Conservation (phyloP, 2,329 filamentous ascomycete species). For the Lecanosticta acicola region DNA sequence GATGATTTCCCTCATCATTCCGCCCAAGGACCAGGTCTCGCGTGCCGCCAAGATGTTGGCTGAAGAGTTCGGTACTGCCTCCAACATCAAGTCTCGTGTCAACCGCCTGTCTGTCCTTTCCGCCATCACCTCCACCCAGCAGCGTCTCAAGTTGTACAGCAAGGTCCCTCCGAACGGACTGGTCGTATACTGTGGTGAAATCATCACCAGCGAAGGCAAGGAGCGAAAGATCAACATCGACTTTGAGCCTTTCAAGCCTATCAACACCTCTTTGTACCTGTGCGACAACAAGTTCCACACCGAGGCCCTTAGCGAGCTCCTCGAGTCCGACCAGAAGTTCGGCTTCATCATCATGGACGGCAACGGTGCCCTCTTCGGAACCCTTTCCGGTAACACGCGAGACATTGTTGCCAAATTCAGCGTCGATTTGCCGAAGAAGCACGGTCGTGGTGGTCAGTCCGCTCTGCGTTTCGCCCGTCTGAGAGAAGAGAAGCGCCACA, state of each 20-base stretch:
- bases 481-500: conserved; percentile 98
- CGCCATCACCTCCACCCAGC: conserved; percentile 97
- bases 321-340: conserved; percentile 98
- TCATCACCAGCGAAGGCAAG: conserved; percentile 96
- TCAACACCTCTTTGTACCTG: conserved; percentile 98
- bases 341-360: conserved; percentile 99
- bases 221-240: conserved; percentile 99
- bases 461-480: conserved; percentile 99
- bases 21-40: conserved; percentile 96
- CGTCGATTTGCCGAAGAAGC: conserved; percentile 98
- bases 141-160: conserved; percentile 97
- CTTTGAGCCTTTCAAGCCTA: conserved; percentile 99
- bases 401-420: conserved; percentile 97
- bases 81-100: conserved; percentile 99
- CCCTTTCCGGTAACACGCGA: conserved; percentile 91
- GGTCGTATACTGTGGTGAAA: conserved; percentile 99
- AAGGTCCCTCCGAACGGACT: conserved; percentile 97
- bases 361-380: conserved; percentile 96
- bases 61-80: conserved; percentile 83
- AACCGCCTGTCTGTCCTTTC: conserved; percentile 97
- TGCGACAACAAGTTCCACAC: conserved; percentile 99
- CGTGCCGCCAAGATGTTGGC: conserved; percentile 98
- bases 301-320: conserved; percentile 89
- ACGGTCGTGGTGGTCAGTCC: conserved; percentile 99
- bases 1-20: conserved; percentile 99